Evolutionary conservation across 352 stramenopile species (phyloP).

Genomic region (Globisporangium alternatum): DNA sequence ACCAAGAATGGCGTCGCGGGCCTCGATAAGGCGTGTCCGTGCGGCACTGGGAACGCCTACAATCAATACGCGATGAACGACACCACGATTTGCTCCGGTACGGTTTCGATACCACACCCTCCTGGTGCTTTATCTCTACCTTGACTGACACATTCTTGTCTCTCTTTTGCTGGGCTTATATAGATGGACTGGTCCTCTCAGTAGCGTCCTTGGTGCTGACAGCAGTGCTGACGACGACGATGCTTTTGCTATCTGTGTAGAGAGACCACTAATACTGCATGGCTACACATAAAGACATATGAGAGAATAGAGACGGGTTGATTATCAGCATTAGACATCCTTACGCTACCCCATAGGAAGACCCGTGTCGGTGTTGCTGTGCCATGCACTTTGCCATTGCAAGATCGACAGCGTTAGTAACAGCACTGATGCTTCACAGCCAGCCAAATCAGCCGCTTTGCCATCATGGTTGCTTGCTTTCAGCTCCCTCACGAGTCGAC

Average conservation of each 20-base stretch:
- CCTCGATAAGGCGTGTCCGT: conserved; percentile 50
- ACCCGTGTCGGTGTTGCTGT: background rate
- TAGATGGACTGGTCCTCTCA: background rate
- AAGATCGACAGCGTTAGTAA: background rate
- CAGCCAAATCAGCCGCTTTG: background rate
- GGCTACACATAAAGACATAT: background rate
- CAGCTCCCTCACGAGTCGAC: conserved; percentile 34
- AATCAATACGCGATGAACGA: conserved; percentile 55
- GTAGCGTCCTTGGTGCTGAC: background rate
- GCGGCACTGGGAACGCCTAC: conserved; percentile 35
- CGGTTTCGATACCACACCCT: background rate
- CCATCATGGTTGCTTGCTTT: too few species aligned
- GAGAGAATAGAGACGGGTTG: background rate
- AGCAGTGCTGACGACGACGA: background rate
- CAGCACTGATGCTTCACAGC: background rate
- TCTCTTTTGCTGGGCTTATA: background rate
- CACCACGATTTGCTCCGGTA: conserved; percentile 61
- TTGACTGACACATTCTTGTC: background rate
- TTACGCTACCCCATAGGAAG: background rate
- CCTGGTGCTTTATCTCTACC: background rate
- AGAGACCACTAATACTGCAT: background rate
- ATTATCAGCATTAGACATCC: background rate
- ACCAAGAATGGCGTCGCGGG: conserved; percentile 31
- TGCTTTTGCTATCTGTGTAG: conserved; percentile 2
- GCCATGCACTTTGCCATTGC: background rate